These are phyloP conservation scores for Westerdykella ornata DNA, from an alignment of 2,329 filamentous ascomycete species.

Conservation along the genomic window DNA sequence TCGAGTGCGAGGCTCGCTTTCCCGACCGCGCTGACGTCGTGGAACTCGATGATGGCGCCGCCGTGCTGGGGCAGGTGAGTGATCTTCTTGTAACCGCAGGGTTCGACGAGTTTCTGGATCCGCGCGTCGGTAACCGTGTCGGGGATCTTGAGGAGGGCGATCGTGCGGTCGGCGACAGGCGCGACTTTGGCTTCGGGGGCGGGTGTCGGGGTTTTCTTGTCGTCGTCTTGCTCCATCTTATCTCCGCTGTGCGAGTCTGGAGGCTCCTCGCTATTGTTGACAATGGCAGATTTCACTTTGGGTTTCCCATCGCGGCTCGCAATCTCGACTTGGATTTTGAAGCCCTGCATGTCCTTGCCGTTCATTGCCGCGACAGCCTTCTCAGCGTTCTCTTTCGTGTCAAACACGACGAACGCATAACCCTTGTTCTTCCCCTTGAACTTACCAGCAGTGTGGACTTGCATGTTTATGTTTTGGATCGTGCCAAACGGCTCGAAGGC, in stretches of 20 bases:
- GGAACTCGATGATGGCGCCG: slow-evolving; percentile 80
- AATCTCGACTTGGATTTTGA: slow-evolving; percentile 57
- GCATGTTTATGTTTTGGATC: slow-evolving; percentile 63
- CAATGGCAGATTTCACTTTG: slow-evolving; percentile 41
- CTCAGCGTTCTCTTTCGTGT: slow-evolving; percentile 30
- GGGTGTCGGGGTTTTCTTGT: slow-evolving; percentile 20
- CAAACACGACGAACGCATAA: slow-evolving; percentile 65
- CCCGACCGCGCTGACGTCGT: slow-evolving; percentile 62
- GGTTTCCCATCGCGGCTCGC: slow-evolving; percentile 41
- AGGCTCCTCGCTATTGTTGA: slow-evolving; percentile 39
- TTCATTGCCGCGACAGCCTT: slow-evolving; percentile 29
- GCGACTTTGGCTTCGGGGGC: slow-evolving; percentile 11
- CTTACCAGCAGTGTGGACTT: slow-evolving; percentile 48
- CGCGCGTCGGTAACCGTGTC: slow-evolving; percentile 89
- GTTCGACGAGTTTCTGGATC: slow-evolving; percentile 64
- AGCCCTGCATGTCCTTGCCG: slow-evolving; percentile 60
- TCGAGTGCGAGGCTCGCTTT: slow-evolving; percentile 53
- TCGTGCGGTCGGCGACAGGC: slow-evolving; percentile 50
- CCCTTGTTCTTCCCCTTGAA: slow-evolving; percentile 65
- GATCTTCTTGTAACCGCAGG: slow-evolving; percentile 69
- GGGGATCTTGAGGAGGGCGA: slow-evolving; percentile 78
- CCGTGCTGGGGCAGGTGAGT: slow-evolving; percentile 73
- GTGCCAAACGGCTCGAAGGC: slow-evolving; percentile 70
- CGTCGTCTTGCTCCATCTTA: slow-evolving; percentile 5
- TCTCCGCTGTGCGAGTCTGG: slow-evolving; percentile 1